These are phyloP conservation scores for Nectriaceae sp. DNA, from an alignment of 2,329 filamentous ascomycete genomes.

Conservation along the genomic window DNA sequence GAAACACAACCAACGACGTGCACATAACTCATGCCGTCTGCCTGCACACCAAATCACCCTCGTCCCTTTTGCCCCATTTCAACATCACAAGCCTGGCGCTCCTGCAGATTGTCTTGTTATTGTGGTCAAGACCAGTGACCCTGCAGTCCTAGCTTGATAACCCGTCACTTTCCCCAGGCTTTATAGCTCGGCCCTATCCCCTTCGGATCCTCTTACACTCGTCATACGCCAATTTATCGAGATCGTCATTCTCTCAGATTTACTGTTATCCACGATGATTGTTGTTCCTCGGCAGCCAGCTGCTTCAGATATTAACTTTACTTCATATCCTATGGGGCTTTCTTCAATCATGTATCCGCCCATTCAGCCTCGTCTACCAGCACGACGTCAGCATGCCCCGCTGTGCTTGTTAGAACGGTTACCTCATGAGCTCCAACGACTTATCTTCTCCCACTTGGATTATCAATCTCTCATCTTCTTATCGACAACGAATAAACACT, in stretches of 20 bases:
- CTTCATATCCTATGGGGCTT: conserved; percentile 8
- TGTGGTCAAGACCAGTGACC: conserved; percentile 1
- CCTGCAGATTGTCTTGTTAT: conserved; percentile 17
- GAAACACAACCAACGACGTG: conserved; percentile 34
- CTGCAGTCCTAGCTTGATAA: conserved; percentile 12
- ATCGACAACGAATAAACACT: conserved; percentile 38
- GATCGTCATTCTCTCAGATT: conserved; percentile 19
- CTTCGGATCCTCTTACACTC: conserved; percentile 16
- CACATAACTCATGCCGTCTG: conserved; percentile 21
- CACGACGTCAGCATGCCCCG: background rate
- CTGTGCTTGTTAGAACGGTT: conserved; percentile 35
- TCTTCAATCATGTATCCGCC: background rate
- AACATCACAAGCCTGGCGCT: conserved; percentile 6
- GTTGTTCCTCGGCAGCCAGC: conserved; percentile 26
- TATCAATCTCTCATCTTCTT: conserved; percentile 44
- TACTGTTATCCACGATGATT: conserved; percentile 28
- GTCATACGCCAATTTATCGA: conserved; percentile 18
- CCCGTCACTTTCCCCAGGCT: conserved; percentile 8
- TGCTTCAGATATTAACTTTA: conserved; percentile 19
- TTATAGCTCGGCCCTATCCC: conserved; percentile 24
- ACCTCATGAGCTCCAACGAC: conserved; percentile 34
- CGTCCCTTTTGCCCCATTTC: conserved; percentile 12
- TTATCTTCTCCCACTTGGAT: conserved; percentile 39
- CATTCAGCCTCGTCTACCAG: background rate
- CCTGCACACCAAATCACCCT: conserved; percentile 17